Percentiles rank a stretch among this genome's conserved stretches.
These are phyloP conservation scores for Dalechampia spathulata DNA, from an alignment of 441 rosid species.

Conservation along the genomic window DNA sequence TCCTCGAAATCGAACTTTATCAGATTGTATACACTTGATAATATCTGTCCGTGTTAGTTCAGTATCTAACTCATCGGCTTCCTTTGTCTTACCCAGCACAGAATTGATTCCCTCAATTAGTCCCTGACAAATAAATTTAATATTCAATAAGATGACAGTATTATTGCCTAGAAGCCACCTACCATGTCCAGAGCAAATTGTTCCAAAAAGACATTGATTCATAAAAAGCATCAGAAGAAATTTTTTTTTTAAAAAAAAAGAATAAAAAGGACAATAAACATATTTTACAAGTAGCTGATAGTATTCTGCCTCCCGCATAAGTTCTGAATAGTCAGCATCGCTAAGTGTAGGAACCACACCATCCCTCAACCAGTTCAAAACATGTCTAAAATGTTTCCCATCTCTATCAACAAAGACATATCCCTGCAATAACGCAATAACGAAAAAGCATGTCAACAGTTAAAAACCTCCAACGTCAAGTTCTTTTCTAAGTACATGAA, in stretches of 20 bases:
- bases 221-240: too few species aligned
- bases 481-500: too few species aligned
- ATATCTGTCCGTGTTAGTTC: slow-evolving; percentile 78
- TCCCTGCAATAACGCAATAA: slow-evolving; percentile 47
- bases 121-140: too few species aligned
- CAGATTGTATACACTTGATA: slow-evolving; percentile 82
- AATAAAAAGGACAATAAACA: background rate
- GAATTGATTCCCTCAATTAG: slow-evolving; percentile 51
- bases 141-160: too few species aligned
- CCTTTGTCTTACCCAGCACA: slow-evolving; percentile 42
- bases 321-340: slow-evolving; percentile 57
- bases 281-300: slow-evolving; percentile 74
- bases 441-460: too few species aligned
- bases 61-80: slow-evolving; percentile 42
- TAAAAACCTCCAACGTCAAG: too few species aligned
- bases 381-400: slow-evolving; percentile 77
- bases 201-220: too few species aligned
- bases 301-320: slow-evolving; percentile 81
- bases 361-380: slow-evolving; percentile 91
- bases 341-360: slow-evolving; percentile 57
- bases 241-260: too few species aligned
- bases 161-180: too few species aligned
- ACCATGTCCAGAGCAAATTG: too few species aligned
- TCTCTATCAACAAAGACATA: slow-evolving; percentile 82
- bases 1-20: slow-evolving; percentile 74